phyloP scores from a whole-genome alignment of 179 eudicot genomes.

The Camellia oleifera region DNA sequence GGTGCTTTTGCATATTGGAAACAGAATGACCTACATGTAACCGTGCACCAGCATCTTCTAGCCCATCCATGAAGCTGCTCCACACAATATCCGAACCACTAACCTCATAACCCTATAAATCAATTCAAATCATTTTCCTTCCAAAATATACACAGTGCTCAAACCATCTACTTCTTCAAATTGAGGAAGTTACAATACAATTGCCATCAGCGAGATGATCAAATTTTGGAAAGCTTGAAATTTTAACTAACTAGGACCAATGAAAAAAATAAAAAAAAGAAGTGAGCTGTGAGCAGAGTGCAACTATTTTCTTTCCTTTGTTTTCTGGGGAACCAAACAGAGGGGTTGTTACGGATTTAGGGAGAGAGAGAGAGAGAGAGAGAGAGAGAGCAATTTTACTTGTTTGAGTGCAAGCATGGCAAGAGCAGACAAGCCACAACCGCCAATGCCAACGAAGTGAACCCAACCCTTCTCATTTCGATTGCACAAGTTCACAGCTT shows the following conservation, averaged over 20 bases:
- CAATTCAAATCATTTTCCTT: neutral
- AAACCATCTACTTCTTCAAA: neutral
- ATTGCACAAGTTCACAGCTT: neutral
- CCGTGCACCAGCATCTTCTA: conserved; percentile 23
- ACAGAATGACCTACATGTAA: conserved; percentile 17
- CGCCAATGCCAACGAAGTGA: conserved; percentile 24
- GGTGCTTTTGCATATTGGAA: conserved; percentile 11
- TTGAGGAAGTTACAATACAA: neutral
- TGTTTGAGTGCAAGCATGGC: conserved; percentile 29
- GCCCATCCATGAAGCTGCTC: conserved; percentile 25
- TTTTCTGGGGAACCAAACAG: neutral
- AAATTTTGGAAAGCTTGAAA: neutral
- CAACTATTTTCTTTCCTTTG: neutral
- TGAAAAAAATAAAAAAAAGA: no score
- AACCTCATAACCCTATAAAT: conserved; percentile 18
- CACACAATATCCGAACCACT: conserved; percentile 28
- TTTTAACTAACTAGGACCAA: neutral
- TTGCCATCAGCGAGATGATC: neutral
- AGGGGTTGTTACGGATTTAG: neutral
- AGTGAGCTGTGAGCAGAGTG: no score
- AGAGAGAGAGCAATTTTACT: neutral
- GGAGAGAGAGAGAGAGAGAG: no score
- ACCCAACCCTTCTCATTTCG: conserved; percentile 7
- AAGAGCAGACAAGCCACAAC: conserved; percentile 22
- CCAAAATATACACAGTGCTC: neutral